Percentiles rank a stretch among this genome's conserved stretches.
phyloP scores from a whole-genome alignment of 2,329 filamentous ascomycete species.

The Fusarium sp. region DNA sequence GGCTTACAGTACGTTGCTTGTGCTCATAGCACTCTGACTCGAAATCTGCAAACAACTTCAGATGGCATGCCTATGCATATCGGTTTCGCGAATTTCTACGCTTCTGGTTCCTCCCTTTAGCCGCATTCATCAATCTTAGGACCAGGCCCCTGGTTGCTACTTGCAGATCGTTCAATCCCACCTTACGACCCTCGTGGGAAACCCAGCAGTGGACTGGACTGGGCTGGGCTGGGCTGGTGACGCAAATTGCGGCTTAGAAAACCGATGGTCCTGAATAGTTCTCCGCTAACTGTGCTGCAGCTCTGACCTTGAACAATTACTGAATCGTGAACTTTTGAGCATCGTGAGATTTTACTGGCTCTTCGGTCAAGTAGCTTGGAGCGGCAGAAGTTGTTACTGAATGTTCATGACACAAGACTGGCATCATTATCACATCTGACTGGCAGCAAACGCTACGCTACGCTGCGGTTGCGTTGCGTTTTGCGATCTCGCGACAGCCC shows the following conservation, averaged over 20 bases:
- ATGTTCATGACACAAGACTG: slow-evolving; percentile 43
- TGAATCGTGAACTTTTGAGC: slow-evolving; percentile 4
- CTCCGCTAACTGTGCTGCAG: slow-evolving; percentile 17
- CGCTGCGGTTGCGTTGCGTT: slow-evolving; percentile 14
- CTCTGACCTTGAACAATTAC: slow-evolving; percentile 5
- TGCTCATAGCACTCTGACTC: slow-evolving; percentile 5
- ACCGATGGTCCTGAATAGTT: not conserved
- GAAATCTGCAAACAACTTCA: not conserved
- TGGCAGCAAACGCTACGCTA: slow-evolving; percentile 23
- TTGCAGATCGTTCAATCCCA: slow-evolving; percentile 44
- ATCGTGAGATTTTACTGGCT: slow-evolving; percentile 24
- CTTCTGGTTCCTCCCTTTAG: slow-evolving; percentile 34
- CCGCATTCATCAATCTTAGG: slow-evolving; percentile 32
- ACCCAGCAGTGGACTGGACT: slow-evolving; percentile 26
- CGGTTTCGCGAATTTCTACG: slow-evolving; percentile 12
- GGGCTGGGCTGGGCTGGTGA: slow-evolving; percentile 33
- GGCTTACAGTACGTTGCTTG: not conserved
- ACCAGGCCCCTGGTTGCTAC: slow-evolving; percentile 41
- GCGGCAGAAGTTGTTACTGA: slow-evolving; percentile 18
- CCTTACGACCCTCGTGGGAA: slow-evolving; percentile 35
- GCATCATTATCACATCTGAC: slow-evolving; percentile 42
- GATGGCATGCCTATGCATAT: not conserved
- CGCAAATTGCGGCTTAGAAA: slow-evolving; percentile 35
- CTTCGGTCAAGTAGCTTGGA: slow-evolving; percentile 19
- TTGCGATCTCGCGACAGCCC: slow-evolving; percentile 26